Percentiles rank a stretch among this genome's conserved stretches.
Evolutionary conservation across 768 basidiomycete species (phyloP).

Genomic region (Lentinula lateritia): DNA sequence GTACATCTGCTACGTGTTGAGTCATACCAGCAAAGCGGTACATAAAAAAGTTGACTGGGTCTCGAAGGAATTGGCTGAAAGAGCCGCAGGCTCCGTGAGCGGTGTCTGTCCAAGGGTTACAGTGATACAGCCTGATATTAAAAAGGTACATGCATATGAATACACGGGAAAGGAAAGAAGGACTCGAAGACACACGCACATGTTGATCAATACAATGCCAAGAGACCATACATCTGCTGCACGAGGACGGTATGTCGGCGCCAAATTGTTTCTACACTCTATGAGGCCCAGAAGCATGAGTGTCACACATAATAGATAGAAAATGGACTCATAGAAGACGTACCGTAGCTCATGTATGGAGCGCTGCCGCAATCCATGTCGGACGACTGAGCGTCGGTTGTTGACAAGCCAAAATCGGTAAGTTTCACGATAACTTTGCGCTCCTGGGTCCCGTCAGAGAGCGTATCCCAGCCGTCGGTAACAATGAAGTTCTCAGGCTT

Average conservation of each 20-base stretch:
- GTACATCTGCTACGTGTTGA: slow-evolving; percentile 76
- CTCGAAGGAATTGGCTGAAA: slow-evolving; percentile 73
- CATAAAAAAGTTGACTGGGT: slow-evolving; percentile 85
- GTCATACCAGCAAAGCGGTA: slow-evolving; percentile 90
- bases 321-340: slow-evolving; percentile 20
- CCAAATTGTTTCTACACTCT: slow-evolving; percentile 98
- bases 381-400: slow-evolving; percentile 79
- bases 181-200: slow-evolving; percentile 43
- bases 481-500: slow-evolving; percentile 99
- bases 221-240: slow-evolving; percentile 99
- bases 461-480: slow-evolving; percentile 66
- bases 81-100: slow-evolving; percentile 73
- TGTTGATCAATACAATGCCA: slow-evolving; percentile 98
- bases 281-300: slow-evolving; percentile 13
- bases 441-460: slow-evolving; percentile 55
- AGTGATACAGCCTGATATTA: slow-evolving; percentile 81
- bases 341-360: slow-evolving; percentile 97
- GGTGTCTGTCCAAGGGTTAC: slow-evolving; percentile 97
- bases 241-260: slow-evolving; percentile 89
- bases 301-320: slow-evolving; percentile 7
- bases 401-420: slow-evolving; percentile 94
- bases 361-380: slow-evolving; percentile 99
- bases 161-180: slow-evolving; percentile 4
- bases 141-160: not conserved
- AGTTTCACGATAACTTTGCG: slow-evolving; percentile 94